Conservation (phyloP, 495 filamentous ascomycete species). For the Melanomma pulvis-pyrius region DNA sequence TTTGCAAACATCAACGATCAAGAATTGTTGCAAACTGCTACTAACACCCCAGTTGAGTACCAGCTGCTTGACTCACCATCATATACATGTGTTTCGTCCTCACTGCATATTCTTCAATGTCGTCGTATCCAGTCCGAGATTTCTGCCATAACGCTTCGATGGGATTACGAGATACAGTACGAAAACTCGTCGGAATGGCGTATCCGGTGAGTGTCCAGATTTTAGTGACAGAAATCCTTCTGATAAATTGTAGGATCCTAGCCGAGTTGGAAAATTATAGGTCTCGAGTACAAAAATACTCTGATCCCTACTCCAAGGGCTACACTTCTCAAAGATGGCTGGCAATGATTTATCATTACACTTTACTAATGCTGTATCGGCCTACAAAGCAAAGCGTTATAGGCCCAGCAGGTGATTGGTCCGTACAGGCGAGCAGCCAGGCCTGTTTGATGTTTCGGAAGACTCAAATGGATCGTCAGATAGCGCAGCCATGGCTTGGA, state of each 20-base stretch:
- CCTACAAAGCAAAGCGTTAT: slow-evolving; percentile 16
- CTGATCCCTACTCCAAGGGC: slow-evolving; percentile 10
- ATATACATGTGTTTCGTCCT: slow-evolving; percentile 19
- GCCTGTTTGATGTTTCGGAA: slow-evolving; percentile 21
- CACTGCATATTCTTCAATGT: slow-evolving; percentile 18
- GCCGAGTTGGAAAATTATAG: slow-evolving; percentile 14
- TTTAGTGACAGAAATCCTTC: no score
- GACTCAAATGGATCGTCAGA: slow-evolving; percentile 22
- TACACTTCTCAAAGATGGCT: slow-evolving; percentile 18
- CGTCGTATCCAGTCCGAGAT: slow-evolving; percentile 20
- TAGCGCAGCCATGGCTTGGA: slow-evolving; percentile 17
- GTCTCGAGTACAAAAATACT: slow-evolving; percentile 12
- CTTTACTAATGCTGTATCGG: slow-evolving; percentile 13
- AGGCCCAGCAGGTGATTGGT: slow-evolving; percentile 11
- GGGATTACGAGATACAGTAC: slow-evolving; percentile 7
- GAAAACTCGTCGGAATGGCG: slow-evolving; percentile 13
- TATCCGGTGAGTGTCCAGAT: no score
- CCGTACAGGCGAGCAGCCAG: slow-evolving; percentile 13
- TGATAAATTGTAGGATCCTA: no score
- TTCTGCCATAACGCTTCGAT: neutral
- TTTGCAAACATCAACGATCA: slow-evolving; percentile 13
- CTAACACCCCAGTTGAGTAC: neutral
- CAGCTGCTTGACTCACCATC: neutral
- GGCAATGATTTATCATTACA: slow-evolving; percentile 21
- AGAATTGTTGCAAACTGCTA: slow-evolving; percentile 2